Conservation (phyloP, 306 rosid species). For the Bauhinia variegata region DNA sequence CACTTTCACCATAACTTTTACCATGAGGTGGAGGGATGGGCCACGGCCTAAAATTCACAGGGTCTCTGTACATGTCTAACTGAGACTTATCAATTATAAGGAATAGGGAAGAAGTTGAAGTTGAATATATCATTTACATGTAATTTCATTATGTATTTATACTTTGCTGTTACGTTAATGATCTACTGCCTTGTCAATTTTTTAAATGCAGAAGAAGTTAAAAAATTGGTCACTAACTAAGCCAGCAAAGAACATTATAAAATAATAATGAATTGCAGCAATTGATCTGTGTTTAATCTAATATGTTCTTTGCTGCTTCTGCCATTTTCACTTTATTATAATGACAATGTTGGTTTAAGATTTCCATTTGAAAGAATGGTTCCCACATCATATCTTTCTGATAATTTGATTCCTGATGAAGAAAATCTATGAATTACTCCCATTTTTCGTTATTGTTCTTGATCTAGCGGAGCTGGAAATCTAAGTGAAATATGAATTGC, state of each 20-base stretch:
- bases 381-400: too few relatives aligned
- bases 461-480: background rate
- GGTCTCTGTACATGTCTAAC: too few relatives aligned
- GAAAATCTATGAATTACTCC: too few relatives aligned
- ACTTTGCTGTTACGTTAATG: background rate
- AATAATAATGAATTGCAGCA: constrained; percentile 6
- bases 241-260: constrained; percentile 14
- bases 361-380: too few relatives aligned
- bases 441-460: too few relatives aligned
- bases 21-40: constrained; percentile 31
- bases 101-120: background rate
- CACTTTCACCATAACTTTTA: constrained; percentile 31
- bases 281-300: too few relatives aligned
- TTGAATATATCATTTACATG: too few relatives aligned
- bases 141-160: background rate
- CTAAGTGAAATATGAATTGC: background rate
- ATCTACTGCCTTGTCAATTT: constrained; percentile 1
- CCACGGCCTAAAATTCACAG: constrained; percentile 23
- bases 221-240: background rate
- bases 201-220: constrained; percentile 8
- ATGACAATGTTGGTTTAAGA: too few relatives aligned
- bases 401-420: too few relatives aligned
- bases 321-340: too few relatives aligned
- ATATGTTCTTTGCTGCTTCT: too few relatives aligned
- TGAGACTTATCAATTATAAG: background rate